Evolutionary conservation across 1,284 basidiomycete genomes (phyloP).

Genomic region (Sphagnurus paluster): DNA sequence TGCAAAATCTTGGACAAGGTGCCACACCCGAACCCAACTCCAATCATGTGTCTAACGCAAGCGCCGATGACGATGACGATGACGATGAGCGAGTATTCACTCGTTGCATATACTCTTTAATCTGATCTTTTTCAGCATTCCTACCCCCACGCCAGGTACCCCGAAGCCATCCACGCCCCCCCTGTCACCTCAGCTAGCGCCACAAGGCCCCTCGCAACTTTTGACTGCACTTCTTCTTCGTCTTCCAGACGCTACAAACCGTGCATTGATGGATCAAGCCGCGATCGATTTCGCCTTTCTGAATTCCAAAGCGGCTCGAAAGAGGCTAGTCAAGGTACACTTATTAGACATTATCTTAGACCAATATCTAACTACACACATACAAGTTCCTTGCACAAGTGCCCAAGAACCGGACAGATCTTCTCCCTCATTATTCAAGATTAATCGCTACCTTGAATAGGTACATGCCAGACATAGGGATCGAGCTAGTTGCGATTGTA

Average conservation of each 20-base stretch:
- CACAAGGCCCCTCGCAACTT: conserved; percentile 90
- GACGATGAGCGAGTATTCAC: conserved; percentile 50
- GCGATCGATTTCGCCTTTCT: conserved; percentile 96
- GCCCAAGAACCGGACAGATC: conserved; percentile 86
- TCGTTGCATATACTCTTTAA: conserved; percentile 7
- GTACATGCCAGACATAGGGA: conserved; percentile 94
- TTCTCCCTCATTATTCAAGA: conserved; percentile 92
- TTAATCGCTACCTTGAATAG: conserved; percentile 85
- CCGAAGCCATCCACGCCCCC: conserved; percentile 64
- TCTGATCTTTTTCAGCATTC: conserved; percentile 33
- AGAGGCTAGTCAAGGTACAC: conserved; percentile 81
- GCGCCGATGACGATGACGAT: conserved; percentile 39
- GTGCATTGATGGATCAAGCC: conserved; percentile 90
- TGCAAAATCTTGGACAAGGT: conserved; percentile 48
- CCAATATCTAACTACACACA: conserved; percentile 2
- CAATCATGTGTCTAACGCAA: conserved; percentile 27
- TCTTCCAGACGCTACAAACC: conserved; percentile 90
- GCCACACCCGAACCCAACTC: conserved; percentile 15
- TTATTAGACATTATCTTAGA: background rate
- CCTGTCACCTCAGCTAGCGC: conserved; percentile 65
- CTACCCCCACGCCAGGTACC: conserved; percentile 67
- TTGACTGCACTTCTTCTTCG: conserved; percentile 91
- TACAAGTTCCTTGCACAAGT: conserved; percentile 81
- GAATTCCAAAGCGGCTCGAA: conserved; percentile 94
- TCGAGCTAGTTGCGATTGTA: conserved; percentile 79